Percentiles rank a stretch among this genome's conserved stretches.
These are phyloP conservation scores for Coemansia biformis DNA, from an alignment of 192 early-diverging fungal genomes.

Conservation along the genomic window DNA sequence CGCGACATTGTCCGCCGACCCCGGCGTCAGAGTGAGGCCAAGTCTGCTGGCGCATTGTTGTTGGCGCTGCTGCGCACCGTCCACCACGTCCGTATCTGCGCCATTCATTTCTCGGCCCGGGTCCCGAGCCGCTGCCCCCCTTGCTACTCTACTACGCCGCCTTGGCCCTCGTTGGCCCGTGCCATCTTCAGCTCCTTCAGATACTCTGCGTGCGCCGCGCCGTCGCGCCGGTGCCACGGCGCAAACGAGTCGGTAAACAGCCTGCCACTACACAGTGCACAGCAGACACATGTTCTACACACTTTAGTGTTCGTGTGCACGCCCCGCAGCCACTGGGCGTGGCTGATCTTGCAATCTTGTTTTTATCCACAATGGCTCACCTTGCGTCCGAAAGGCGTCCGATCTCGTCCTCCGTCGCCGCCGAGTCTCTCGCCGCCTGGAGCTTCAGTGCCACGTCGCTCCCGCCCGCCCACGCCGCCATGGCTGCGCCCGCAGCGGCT, in stretches of 20 bases:
- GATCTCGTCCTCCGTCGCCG: conserved; percentile 20
- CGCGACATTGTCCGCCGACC: no score
- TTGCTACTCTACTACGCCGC: neutral
- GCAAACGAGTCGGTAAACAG: conserved; percentile 45
- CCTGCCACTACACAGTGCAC: conserved; percentile 40
- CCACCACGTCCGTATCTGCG: no score
- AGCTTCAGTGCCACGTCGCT: conserved; percentile 8
- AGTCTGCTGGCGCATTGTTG: no score
- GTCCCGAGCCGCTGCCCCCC: no score
- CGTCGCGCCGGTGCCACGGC: conserved; percentile 40
- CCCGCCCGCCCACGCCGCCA: conserved; percentile 12
- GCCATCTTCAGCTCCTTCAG: conserved; percentile 40
- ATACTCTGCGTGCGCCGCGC: conserved; percentile 31
- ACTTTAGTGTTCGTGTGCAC: no score
- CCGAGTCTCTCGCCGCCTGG: conserved; percentile 10
- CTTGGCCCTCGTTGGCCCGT: conserved; percentile 25
- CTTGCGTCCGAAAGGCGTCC: conserved; percentile 27
- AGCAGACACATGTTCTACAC: no score
- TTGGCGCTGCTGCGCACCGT: no score
- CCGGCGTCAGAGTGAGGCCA: no score
- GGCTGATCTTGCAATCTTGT: no score
- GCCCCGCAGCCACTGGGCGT: no score
- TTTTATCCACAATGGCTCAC: no score
- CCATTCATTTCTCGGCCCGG: no score
- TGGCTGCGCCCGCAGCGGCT: conserved; percentile 17